Conservation (phyloP, 169 alveolate genomes). For the Plasmodium malariae region DNA sequence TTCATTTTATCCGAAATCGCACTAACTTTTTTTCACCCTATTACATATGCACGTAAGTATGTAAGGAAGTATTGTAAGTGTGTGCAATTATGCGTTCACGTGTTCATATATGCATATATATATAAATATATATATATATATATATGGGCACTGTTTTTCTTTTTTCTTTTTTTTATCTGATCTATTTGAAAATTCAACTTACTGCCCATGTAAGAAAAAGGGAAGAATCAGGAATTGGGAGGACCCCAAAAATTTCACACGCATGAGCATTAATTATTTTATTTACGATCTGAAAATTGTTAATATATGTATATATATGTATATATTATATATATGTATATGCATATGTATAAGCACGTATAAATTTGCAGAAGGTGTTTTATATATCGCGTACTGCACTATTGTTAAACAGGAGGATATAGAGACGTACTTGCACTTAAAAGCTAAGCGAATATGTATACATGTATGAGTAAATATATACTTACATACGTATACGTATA, state of each 20-base stretch:
- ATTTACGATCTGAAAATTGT: constrained; percentile 2
- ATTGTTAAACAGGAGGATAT: no score
- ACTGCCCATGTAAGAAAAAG: constrained; percentile 55
- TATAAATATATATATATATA: background rate
- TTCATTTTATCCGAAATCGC: no score
- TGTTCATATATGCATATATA: constrained; percentile 2
- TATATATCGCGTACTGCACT: no score
- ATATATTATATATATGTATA: background rate
- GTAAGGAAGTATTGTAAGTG: no score
- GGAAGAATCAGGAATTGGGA: constrained; percentile 23
- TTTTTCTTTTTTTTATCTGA: background rate
- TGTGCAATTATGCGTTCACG: background rate
- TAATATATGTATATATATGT: background rate
- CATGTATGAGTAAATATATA: no score
- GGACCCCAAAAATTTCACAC: constrained; percentile 18
- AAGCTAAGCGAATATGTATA: no score
- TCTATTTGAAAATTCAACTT: constrained; percentile 4
- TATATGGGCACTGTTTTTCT: no score
- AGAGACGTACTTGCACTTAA: no score
- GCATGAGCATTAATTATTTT: constrained; percentile 41
- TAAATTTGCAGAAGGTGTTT: background rate
- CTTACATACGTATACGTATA: no score
- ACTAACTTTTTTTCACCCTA: no score
- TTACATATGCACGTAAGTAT: no score
- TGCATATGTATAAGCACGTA: background rate